Conservation (phyloP, 495 filamentous ascomycete species). For the Neurospora sp. region DNA sequence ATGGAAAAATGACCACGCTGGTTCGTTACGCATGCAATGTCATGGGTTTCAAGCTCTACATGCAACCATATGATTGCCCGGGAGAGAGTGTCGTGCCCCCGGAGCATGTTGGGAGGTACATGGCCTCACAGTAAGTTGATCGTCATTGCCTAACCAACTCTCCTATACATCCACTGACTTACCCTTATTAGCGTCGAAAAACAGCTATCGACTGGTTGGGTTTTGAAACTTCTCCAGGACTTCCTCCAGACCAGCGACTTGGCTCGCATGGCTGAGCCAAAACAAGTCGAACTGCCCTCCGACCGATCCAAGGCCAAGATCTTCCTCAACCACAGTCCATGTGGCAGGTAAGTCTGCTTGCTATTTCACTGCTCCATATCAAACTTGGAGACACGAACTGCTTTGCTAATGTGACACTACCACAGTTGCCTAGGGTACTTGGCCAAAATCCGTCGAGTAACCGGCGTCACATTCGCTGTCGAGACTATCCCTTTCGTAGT, state of each 20-base stretch:
- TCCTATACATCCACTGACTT: too few species aligned
- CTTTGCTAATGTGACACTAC: background rate
- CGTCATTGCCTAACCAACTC: too few species aligned
- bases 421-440: background rate
- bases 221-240: background rate
- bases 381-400: background rate
- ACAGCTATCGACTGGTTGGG: background rate
- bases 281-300: background rate
- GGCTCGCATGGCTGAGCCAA: background rate
- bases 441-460: background rate
- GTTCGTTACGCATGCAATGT: background rate
- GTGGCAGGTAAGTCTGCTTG: background rate
- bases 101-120: background rate
- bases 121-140: background rate
- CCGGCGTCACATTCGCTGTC: background rate
- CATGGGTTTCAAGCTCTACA: background rate
- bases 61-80: background rate
- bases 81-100: background rate
- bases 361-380: background rate
- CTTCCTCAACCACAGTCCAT: background rate
- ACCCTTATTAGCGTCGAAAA: background rate
- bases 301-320: background rate
- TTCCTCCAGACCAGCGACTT: background rate
- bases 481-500: background rate
- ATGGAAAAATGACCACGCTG: background rate